Percentiles rank a stretch among this genome's conserved stretches.
phyloP scores from a whole-genome alignment of 345 rosid species.

The Eutrema heterophyllum region DNA sequence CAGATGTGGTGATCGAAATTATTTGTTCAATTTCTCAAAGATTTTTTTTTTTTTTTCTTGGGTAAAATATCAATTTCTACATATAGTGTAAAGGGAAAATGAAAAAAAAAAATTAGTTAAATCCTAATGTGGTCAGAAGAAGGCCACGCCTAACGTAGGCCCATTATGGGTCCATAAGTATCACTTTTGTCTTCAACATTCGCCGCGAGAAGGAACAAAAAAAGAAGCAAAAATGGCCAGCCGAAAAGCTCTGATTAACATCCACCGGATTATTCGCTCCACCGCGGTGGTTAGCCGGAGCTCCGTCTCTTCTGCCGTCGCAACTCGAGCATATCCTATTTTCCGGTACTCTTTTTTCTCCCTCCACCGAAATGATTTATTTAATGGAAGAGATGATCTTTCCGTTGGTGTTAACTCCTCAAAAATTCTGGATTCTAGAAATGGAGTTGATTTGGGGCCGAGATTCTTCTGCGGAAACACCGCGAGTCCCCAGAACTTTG shows the following conservation, averaged over 20 bases:
- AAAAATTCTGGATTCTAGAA: slow-evolving; percentile 22
- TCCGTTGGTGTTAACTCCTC: too few species aligned
- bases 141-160: slow-evolving; percentile 18
- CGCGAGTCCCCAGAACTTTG: slow-evolving; percentile 27
- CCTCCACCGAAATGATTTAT: neutral
- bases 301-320: neutral
- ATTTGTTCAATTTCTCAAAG: too few species aligned
- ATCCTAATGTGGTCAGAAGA: neutral
- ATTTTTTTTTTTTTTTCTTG: too few species aligned
- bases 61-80: too few species aligned
- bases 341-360: slow-evolving; percentile 22
- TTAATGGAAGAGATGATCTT: neutral
- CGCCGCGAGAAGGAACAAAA: neutral
- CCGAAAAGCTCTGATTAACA: slow-evolving; percentile 43
- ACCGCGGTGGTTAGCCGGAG: slow-evolving; percentile 17
- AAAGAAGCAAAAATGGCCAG: slow-evolving; percentile 32
- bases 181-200: neutral
- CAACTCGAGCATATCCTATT: neutral
- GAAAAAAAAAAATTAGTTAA: too few species aligned
- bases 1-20: too few species aligned
- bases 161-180: slow-evolving; percentile 7
- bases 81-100: too few species aligned
- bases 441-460: slow-evolving; percentile 36
- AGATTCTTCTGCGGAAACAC: slow-evolving; percentile 40
- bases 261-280: slow-evolving; percentile 42